Conservation (phyloP, 192 early-diverging fungal species). For the Backusella tuberculispora region DNA sequence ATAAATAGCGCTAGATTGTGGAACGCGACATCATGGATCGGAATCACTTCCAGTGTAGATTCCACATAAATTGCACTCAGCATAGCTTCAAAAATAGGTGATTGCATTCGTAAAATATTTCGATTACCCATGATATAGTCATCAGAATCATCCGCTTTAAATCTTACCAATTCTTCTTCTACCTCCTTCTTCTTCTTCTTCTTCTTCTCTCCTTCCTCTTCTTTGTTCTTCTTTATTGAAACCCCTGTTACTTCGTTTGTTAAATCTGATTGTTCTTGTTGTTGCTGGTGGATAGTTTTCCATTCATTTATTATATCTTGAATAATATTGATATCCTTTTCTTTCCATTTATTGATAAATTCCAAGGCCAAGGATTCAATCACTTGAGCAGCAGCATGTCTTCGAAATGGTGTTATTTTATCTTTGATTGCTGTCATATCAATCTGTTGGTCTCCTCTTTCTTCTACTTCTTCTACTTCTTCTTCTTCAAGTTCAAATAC, state of each 20-base stretch:
- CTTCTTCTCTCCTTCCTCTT: too few relatives aligned
- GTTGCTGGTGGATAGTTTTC: too few relatives aligned
- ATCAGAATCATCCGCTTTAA: constrained; percentile 3
- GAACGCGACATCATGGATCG: constrained; percentile 10
- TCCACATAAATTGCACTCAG: constrained; percentile 1
- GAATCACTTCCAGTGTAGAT: background rate
- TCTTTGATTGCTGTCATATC: background rate
- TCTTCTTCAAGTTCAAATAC: constrained; percentile 12
- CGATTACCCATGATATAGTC: background rate
- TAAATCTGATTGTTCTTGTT: too few relatives aligned
- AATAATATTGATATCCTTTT: too few relatives aligned
- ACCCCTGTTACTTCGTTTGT: too few relatives aligned
- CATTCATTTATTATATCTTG: too few relatives aligned
- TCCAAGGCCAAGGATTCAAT: background rate
- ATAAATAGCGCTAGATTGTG: background rate
- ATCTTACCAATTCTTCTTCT: background rate
- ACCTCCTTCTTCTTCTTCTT: too few relatives aligned
- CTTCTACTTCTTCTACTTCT: background rate
- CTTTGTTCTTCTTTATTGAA: too few relatives aligned
- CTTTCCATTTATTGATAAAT: background rate
- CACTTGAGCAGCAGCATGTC: constrained; percentile 17
- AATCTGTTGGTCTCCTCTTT: background rate
- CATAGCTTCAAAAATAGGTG: constrained; percentile 8
- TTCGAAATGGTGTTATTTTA: background rate
- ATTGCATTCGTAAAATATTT: background rate